These are phyloP conservation scores for Yarrowia keelungensis DNA, from an alignment of 805 yeast genomes.

Conservation along the genomic window DNA sequence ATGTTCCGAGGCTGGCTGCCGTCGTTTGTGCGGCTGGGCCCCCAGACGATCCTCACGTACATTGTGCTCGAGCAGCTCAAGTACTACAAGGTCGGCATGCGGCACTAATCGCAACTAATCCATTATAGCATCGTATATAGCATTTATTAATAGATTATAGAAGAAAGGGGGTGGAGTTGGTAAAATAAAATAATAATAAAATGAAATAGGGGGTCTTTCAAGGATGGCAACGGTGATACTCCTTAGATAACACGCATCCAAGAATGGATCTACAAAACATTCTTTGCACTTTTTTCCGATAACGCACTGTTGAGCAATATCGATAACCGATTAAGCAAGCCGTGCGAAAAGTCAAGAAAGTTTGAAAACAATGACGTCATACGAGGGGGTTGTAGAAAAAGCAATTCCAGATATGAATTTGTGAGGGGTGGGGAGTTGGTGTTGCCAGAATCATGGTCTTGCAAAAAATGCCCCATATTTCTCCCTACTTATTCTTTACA, in stretches of 20 bases:
- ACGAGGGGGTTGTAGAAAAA: no score
- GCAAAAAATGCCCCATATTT: no score
- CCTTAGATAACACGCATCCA: no score
- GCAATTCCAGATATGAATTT: no score
- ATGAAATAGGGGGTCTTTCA: no score
- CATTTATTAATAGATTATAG: conserved; percentile 29
- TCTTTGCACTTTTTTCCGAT: not conserved
- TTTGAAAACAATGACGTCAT: no score
- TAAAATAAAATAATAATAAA: no score
- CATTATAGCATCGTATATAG: conserved; percentile 21
- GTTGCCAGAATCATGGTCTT: no score
- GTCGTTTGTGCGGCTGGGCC: conserved; percentile 83
- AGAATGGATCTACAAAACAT: no score
- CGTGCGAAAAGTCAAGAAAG: not conserved
- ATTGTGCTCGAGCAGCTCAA: conserved; percentile 52
- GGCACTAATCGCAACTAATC: not conserved
- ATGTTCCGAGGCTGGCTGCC: conserved; percentile 94
- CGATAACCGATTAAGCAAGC: conserved; percentile 18
- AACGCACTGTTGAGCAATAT: not conserved
- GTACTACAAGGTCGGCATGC: conserved; percentile 44
- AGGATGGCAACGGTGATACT: no score
- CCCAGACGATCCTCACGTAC: conserved; percentile 58
- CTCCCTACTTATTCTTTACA: no score
- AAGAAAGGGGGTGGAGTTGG: not conserved
- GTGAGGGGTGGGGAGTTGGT: no score